A percentile compares a stretch with the other conserved stretches of the same genome.
Conservation (phyloP, 2,329 filamentous ascomycete species). For the Pseudocercospora vitis region DNA sequence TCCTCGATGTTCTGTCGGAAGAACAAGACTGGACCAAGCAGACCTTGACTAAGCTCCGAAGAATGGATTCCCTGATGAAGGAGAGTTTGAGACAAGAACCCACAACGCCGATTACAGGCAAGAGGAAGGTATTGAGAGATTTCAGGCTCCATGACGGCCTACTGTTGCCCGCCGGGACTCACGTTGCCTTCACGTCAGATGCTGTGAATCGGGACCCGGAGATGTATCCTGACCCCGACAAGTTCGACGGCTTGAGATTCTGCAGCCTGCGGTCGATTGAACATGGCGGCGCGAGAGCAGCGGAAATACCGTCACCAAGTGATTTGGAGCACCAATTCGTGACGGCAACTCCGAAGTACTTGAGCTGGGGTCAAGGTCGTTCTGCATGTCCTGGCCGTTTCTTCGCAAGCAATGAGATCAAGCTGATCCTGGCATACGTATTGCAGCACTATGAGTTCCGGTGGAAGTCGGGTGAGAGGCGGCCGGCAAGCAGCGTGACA, state of each 20-base stretch:
- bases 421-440: conserved; percentile 32
- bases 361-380: conserved; percentile 32
- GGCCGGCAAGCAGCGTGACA: conserved; percentile 14
- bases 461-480: conserved; percentile 18
- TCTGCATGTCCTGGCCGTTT: conserved; percentile 37
- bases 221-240: conserved; percentile 9
- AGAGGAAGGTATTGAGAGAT: conserved; percentile 14
- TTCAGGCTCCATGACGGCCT: conserved; percentile 13
- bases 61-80: conserved; percentile 21
- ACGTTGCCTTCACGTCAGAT: conserved; percentile 15
- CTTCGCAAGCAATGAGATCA: conserved; percentile 34
- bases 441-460: conserved; percentile 34
- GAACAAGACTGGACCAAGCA: conserved; percentile 16
- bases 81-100: conserved; percentile 22
- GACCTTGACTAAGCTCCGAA: conserved; percentile 15
- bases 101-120: conserved; percentile 15
- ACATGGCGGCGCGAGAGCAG: neutral
- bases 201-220: conserved; percentile 16
- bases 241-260: conserved; percentile 18
- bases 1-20: conserved; percentile 9
- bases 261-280: neutral
- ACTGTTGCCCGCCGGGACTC: conserved; percentile 9
- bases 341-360: conserved; percentile 18
- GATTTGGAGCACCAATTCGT: conserved; percentile 19
- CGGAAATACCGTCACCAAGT: neutral